A percentile compares a stretch with the other conserved stretches of the same genome.
These are phyloP conservation scores for Botrytis elliptica DNA, from an alignment of 2,329 filamentous ascomycete species.

Conservation along the genomic window DNA sequence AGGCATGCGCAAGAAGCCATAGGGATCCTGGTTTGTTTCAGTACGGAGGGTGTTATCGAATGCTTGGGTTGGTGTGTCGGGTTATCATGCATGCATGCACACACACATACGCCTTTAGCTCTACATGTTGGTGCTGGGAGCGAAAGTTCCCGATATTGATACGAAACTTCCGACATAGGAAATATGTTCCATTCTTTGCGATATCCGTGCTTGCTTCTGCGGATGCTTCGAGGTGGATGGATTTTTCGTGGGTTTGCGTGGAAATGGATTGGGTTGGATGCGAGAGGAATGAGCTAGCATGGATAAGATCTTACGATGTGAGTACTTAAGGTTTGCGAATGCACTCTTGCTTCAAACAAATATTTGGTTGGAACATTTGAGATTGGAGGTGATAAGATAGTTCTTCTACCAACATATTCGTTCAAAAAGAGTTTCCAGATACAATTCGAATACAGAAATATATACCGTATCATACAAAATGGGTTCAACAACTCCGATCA, in stretches of 20 bases:
- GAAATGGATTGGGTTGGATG: not conserved
- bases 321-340: not conserved
- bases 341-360: not conserved
- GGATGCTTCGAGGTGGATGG: not conserved
- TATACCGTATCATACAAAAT: not conserved
- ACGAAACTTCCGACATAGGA: not conserved
- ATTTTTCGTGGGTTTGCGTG: not conserved
- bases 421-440: not conserved
- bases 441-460: not conserved
- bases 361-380: not conserved
- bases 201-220: not conserved
- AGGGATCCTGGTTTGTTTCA: not conserved
- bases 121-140: not conserved
- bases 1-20: not conserved
- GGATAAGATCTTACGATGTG: not conserved
- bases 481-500: slow-evolving; percentile 5
- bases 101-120: not conserved
- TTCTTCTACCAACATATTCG: not conserved
- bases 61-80: not conserved
- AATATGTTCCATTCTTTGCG: not conserved
- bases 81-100: not conserved
- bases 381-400: not conserved
- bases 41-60: not conserved
- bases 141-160: not conserved
- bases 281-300: not conserved